These are phyloP conservation scores for Graphilbum sp. DNA, from an alignment of 2,329 filamentous ascomycete genomes.

Conservation along the genomic window DNA sequence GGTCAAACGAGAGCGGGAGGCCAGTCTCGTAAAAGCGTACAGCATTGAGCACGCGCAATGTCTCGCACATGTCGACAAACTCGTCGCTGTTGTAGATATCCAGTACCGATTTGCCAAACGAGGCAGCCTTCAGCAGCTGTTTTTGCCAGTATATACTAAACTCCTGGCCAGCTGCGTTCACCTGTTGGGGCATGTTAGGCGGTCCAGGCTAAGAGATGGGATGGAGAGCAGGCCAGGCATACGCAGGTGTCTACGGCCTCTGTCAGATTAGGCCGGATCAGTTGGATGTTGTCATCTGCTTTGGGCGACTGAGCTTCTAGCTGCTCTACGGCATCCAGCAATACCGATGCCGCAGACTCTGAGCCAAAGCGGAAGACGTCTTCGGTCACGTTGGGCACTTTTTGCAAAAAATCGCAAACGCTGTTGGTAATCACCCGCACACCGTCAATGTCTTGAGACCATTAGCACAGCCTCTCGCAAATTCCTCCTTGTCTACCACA, in stretches of 20 bases:
- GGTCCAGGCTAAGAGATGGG: background rate
- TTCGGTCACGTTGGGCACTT: slow-evolving; percentile 71
- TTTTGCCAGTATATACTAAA: slow-evolving; percentile 90
- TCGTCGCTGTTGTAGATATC: slow-evolving; percentile 97
- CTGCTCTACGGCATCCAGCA: slow-evolving; percentile 82
- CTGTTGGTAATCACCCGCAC: slow-evolving; percentile 81
- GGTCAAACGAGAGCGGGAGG: slow-evolving; percentile 79
- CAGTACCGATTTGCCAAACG: slow-evolving; percentile 91
- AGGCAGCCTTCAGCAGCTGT: slow-evolving; percentile 85
- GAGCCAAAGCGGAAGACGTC: slow-evolving; percentile 83
- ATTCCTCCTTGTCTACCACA: no score
- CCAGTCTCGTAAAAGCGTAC: slow-evolving; percentile 85
- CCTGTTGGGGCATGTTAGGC: slow-evolving; percentile 1
- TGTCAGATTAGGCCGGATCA: slow-evolving; percentile 73
- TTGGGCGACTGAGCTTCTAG: slow-evolving; percentile 90
- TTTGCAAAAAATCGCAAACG: slow-evolving; percentile 94
- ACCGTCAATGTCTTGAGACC: slow-evolving; percentile 53
- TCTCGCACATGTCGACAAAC: slow-evolving; percentile 97
- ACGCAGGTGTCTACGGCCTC: slow-evolving; percentile 85
- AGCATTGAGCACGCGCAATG: slow-evolving; percentile 78
- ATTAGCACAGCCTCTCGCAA: no score
- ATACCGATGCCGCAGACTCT: slow-evolving; percentile 76
- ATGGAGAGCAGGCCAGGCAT: background rate
- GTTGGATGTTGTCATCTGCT: slow-evolving; percentile 92
- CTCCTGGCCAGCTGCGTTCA: slow-evolving; percentile 85